A percentile compares a stretch with the other conserved stretches of the same genome.
Conservation (phyloP, 495 filamentous ascomycete genomes). For the Tuber indicum region DNA sequence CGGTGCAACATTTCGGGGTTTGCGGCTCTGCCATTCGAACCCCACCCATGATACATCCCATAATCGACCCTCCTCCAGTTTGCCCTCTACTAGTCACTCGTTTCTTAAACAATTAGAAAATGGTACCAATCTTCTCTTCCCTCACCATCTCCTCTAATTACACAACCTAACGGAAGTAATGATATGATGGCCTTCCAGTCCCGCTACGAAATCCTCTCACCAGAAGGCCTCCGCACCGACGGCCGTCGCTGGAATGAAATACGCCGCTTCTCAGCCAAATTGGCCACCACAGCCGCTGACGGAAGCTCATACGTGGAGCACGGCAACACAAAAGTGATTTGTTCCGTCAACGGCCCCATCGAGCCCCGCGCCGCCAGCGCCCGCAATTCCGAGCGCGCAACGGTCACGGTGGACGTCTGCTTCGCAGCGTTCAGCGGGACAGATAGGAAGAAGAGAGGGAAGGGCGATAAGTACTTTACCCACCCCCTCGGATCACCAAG, state of each 20-base stretch:
- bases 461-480: slow-evolving; percentile 65
- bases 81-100: background rate
- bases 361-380: slow-evolving; percentile 53
- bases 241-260: slow-evolving; percentile 96
- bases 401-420: slow-evolving; percentile 62
- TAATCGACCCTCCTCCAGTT: background rate
- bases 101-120: background rate
- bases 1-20: background rate
- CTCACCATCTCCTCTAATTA: background rate
- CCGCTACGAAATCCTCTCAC: slow-evolving; percentile 41
- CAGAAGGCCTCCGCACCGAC: slow-evolving; percentile 41
- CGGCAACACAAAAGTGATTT: slow-evolving; percentile 95
- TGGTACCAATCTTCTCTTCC: slow-evolving; percentile 10
- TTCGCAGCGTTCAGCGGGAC: slow-evolving; percentile 82
- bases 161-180: slow-evolving; percentile 4
- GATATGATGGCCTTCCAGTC: slow-evolving; percentile 20
- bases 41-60: background rate
- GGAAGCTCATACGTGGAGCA: slow-evolving; percentile 86
- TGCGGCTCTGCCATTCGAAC: background rate
- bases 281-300: slow-evolving; percentile 76
- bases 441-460: slow-evolving; percentile 67
- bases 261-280: slow-evolving; percentile 77
- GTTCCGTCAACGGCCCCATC: slow-evolving; percentile 74
- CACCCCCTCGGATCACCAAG: background rate
- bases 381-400: slow-evolving; percentile 48